Base-by-base conservation (phyloP, 1,284 basidiomycete species). In the Ustilago tritici region DNA sequence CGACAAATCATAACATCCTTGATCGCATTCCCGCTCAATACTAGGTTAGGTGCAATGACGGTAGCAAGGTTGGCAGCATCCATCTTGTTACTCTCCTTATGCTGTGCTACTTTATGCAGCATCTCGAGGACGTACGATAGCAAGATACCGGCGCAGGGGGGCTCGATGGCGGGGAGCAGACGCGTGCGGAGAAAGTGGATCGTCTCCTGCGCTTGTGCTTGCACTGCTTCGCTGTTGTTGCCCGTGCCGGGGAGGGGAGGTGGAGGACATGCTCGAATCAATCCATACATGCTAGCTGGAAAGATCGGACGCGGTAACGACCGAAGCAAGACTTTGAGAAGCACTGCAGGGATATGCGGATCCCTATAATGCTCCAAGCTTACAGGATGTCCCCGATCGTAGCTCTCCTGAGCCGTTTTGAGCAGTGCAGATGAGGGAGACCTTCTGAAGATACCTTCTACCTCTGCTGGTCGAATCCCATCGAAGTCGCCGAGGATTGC, bases 271-370 rank as follows among this genome's bases (percentile, higher is more conserved):
- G 89, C 88, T 41, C 89, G 88, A 46, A 94, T 91, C 34, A 88
- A 62, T 3, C 90, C 88, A 82, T 94, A 95, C 19, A 91, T 83
- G 11, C 82, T 85, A 81, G 92, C 91, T 0, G 91, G 89, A 76
- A 95, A 93, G 17, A 93, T 86, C 3, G 93, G 92, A 52, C 90
- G 88, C 1, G 92, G 92, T 2, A 95, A 88, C 83, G 93, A 92
- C 35, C 92, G 90, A 19, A 95, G 87, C 82, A 92, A 94, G 82
- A 93, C 93, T 88, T 95, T 95, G 69, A 95, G 87, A 17, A 95
- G 88, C 2, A 94, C 93, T 2, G 93, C 93, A 2, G 93, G 92
- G 1, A 95, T 89, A 86, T 93, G 89, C 3, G 92, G 91, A 80
- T 94, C 93, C 0, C 89, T 89, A 82, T 93, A 94, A 5, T 89